phyloP scores from a whole-genome alignment of 495 filamentous ascomycete species.

The Trichocladium uniseriatum region DNA sequence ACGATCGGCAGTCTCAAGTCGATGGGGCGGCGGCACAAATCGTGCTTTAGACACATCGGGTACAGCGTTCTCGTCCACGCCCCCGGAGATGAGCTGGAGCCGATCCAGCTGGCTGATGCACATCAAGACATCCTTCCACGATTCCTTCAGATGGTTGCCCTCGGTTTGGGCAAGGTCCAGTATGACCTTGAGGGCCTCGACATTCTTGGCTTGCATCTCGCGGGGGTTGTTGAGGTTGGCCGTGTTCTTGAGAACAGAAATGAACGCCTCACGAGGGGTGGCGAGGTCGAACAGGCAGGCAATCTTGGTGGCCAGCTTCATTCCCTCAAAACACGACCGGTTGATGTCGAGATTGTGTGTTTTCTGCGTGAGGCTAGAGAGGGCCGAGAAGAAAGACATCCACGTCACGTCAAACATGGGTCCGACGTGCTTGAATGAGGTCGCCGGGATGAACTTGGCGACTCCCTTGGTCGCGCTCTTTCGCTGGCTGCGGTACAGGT shows the following conservation, averaged over 20 bases:
- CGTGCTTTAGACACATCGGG: constrained; percentile 86
- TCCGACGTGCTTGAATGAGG: constrained; percentile 86
- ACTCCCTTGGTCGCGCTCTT: constrained; percentile 60
- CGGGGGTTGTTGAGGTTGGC: constrained; percentile 92
- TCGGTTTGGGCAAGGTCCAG: constrained; percentile 88
- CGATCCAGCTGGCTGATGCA: constrained; percentile 95
- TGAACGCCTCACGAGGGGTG: constrained; percentile 85
- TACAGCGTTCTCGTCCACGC: constrained; percentile 83
- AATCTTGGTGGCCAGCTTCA: constrained; percentile 85
- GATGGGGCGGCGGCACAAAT: constrained; percentile 47
- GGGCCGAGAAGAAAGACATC: constrained; percentile 95
- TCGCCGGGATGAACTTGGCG: constrained; percentile 78
- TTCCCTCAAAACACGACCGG: constrained; percentile 84
- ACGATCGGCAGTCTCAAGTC: constrained; percentile 37
- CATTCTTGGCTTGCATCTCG: constrained; percentile 93
- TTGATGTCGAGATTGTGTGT: constrained; percentile 86
- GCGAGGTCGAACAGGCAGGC: constrained; percentile 89
- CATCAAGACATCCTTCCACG: constrained; percentile 91
- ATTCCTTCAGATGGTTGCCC: constrained; percentile 77
- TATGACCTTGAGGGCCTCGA: constrained; percentile 84
- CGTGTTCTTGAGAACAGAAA: constrained; percentile 83
- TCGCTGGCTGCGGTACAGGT: constrained; percentile 75
- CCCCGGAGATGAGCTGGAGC: constrained; percentile 87
- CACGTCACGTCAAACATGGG: constrained; percentile 99
- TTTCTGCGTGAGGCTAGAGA: constrained; percentile 86